phyloP scores from a whole-genome alignment of 2,329 filamentous ascomycete species.

The Tolypocladium guangdongense region DNA sequence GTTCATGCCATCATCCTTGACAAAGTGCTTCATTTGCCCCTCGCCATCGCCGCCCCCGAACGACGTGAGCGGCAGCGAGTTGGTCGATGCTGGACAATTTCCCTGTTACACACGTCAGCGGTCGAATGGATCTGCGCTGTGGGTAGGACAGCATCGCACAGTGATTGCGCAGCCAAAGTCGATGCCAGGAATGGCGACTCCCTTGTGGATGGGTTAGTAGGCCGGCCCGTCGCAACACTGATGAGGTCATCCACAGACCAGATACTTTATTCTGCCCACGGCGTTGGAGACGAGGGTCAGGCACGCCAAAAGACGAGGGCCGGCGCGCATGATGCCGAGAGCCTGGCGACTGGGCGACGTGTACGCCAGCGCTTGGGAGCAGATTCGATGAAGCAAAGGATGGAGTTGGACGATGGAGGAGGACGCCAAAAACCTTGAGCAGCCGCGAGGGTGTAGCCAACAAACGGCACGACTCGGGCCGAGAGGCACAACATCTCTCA shows the following conservation, averaged over 20 bases:
- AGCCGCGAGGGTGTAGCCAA: background rate
- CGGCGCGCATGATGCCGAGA: background rate
- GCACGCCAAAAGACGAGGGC: background rate
- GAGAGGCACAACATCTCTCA: background rate
- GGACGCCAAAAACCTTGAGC: background rate
- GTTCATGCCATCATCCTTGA: conserved; percentile 38
- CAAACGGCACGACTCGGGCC: background rate
- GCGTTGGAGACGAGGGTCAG: background rate
- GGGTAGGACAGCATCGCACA: conserved; percentile 15
- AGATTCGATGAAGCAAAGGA: background rate
- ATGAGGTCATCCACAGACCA: background rate
- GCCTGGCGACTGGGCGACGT: background rate
- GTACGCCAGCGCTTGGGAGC: background rate
- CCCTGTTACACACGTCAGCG: conserved; percentile 16
- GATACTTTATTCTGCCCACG: background rate
- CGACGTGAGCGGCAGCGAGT: conserved; percentile 22
- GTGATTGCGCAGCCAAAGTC: conserved; percentile 37
- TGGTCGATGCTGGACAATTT: conserved; percentile 23
- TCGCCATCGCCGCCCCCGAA: conserved; percentile 26
- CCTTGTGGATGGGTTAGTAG: conserved; percentile 9
- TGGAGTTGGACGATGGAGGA: background rate
- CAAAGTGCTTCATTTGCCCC: conserved; percentile 47
- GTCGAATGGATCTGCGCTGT: background rate
- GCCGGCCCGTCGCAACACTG: background rate
- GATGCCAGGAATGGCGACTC: conserved; percentile 35